Evolutionary conservation across 192 early-diverging fungal genomes (phyloP), one percentile per base, ranked within the genome.

Genomic region (Rhizoclosmatium globosum): DNA sequence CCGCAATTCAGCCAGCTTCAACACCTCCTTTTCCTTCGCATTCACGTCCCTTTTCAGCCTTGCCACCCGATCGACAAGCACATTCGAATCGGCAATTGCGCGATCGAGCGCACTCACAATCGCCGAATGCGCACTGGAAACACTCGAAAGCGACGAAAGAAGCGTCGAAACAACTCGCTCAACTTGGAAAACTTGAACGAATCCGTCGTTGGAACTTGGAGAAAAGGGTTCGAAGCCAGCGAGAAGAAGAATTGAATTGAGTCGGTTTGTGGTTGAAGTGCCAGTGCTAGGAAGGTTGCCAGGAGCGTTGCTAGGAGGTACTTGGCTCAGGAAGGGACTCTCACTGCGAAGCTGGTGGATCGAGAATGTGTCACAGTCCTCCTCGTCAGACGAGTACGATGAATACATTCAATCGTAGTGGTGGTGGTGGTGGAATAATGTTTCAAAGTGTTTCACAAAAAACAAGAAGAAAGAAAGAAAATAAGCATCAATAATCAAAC

Each of bases 21-120:
- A 9, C 41, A 45, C 41, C 7, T 68, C 66, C 7, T 11, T 13
- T 6, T 39, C 66, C 2, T 13, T 45, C 2, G 21, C 66, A 9
- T 1, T 43, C 2, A 45, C 41, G 1, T 46, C 66, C 66, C 23
- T 68, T 45, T 47, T 41, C 45, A 68, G 66, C 42, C 66, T 6
- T 43, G 66, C 66, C 13, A 68, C 66, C 7, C 66, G 38, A 23
- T 68, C 66, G 39, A 43, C 21, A 19, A 68, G 66, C 39, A 46
- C 48, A 1, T 21, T 9, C 13, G 21, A 17, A 2, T 68, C 66
- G 1, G 41, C 15, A 4, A 9, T 23, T 2, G 42, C 17, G 41
- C 15, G 6, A 11, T 23, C 39, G 45, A 41, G 13, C 42, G 66
- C 45, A 39, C 45, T 43, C 7, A 9, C 42, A 2, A 15, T 15